Evolutionary conservation across 2,329 filamentous ascomycete genomes (phyloP), one percentile per base, ranked within the genome.

Genomic region (Pseudopyricularia javanii): DNA sequence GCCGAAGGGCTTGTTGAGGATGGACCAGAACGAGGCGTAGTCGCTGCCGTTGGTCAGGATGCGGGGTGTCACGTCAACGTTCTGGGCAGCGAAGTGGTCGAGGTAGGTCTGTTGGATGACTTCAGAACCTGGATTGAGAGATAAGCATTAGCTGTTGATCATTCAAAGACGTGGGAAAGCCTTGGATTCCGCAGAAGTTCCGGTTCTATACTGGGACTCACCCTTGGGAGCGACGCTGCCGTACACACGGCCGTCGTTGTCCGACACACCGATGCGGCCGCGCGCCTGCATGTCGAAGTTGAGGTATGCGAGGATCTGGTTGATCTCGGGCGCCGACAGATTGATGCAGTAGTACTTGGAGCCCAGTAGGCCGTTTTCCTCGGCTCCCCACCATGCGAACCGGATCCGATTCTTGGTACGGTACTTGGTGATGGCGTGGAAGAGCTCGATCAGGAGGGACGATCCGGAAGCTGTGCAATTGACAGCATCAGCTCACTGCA

Each of bases 261-360:
- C 74, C 66, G 83, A 79, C 64, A 82, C 83, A 8, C 78, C 80
- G 60, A 74, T 83, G 68, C 84, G 84, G 53, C 79, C 79, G 56
- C 74, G 79, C n/a, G 73, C 81, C 66, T 84, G 72, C 82, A 85
- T 85, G 64, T 85, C 82, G 60, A 84, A 85, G 66, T 85, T 81
- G 75, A 79, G 73, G 60, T 3, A 84, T 69, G 4, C 80, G 14
- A 74, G 76, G 54, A 85, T 78, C 67, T 80, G 79, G 54, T 67
- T 57, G 63, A 83, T 83, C 65, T 85, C 81, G n/a, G 75, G 73
- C 2, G 69, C 58, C 0, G 75, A 66, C 22, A 85, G 73, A 34
- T 70, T 68, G 3, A 68, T 68, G 30, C 80, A 79, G 60, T 85
- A 85, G 66, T 76, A 78, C 59, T 74, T 80, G 58, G 73, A 91